Evolutionary conservation across 495 filamentous ascomycete genomes (phyloP).

Genomic region (Tetracladium setigerum): DNA sequence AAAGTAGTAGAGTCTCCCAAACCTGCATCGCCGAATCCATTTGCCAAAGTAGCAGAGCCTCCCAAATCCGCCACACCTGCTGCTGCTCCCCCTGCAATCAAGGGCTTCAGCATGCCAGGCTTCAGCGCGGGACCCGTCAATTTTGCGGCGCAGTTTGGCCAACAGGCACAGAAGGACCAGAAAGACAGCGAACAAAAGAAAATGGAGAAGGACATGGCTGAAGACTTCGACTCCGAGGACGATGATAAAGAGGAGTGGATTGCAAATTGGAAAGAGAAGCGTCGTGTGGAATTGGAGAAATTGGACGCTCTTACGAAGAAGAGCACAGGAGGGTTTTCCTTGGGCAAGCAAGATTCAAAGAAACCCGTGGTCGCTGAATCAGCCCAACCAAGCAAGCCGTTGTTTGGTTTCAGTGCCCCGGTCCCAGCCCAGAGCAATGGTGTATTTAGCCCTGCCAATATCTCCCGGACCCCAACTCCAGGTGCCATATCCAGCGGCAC

Average conservation of each 20-base stretch:
- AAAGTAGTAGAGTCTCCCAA: constrained; percentile 14
- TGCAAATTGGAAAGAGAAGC: constrained; percentile 37
- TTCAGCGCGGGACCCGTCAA: constrained; percentile 12
- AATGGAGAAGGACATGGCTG: constrained; percentile 45
- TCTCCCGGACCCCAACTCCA: constrained; percentile 20
- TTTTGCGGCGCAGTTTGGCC: constrained; percentile 24
- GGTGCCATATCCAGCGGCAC: constrained; percentile 24
- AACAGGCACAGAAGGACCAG: constrained; percentile 9
- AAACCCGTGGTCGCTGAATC: constrained; percentile 12
- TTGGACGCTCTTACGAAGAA: constrained; percentile 21
- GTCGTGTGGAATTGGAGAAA: constrained; percentile 28
- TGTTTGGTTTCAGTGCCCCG: constrained; percentile 4
- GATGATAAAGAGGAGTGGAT: constrained; percentile 45
- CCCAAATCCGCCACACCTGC: neutral
- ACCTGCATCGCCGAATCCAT: neutral
- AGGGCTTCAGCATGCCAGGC: constrained; percentile 4
- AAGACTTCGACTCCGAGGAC: constrained; percentile 49
- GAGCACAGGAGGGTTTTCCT: constrained; percentile 33
- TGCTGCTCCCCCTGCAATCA: neutral
- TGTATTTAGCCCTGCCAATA: constrained; percentile 13
- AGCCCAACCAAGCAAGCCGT: constrained; percentile 1
- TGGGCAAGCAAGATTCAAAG: constrained; percentile 21
- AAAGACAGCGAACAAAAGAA: constrained; percentile 25
- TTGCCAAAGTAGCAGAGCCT: constrained; percentile 16
- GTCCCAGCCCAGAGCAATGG: constrained; percentile 6